Percentiles rank a stretch among this genome's conserved stretches.
These are phyloP conservation scores for Aegilops umbellulata DNA, from an alignment of 176 grass and related monocot species.

Conservation along the genomic window DNA sequence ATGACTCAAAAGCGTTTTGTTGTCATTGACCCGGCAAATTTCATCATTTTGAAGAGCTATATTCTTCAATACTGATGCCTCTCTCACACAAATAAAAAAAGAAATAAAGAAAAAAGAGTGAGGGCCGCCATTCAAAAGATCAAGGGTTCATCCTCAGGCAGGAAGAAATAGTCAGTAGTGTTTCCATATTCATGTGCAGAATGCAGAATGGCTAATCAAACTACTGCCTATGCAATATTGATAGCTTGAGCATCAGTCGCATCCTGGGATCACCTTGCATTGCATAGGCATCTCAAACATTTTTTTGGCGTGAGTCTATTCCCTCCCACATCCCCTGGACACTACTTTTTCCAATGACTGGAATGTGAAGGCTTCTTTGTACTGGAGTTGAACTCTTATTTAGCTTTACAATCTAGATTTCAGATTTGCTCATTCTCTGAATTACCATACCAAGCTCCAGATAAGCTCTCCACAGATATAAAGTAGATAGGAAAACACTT, in stretches of 20 bases:
- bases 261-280: background rate
- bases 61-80: background rate
- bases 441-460: background rate
- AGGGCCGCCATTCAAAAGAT: no score
- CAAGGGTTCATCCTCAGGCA: no score
- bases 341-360: background rate
- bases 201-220: background rate
- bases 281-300: background rate
- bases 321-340: background rate
- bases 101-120: no score
- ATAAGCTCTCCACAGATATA: background rate
- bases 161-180: no score
- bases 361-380: background rate
- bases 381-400: slow-evolving; percentile 1
- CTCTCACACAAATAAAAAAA: background rate
- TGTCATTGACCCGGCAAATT: background rate
- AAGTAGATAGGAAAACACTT: background rate
- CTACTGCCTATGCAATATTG: background rate
- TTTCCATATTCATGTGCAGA: background rate
- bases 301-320: background rate
- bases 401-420: background rate
- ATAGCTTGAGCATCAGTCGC: background rate
- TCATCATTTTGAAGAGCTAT: background rate
- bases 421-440: background rate
- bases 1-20: no score